Base-by-base conservation (phyloP, 2,329 filamentous ascomycete genomes). In the Neofusicoccum laricinum region DNA sequence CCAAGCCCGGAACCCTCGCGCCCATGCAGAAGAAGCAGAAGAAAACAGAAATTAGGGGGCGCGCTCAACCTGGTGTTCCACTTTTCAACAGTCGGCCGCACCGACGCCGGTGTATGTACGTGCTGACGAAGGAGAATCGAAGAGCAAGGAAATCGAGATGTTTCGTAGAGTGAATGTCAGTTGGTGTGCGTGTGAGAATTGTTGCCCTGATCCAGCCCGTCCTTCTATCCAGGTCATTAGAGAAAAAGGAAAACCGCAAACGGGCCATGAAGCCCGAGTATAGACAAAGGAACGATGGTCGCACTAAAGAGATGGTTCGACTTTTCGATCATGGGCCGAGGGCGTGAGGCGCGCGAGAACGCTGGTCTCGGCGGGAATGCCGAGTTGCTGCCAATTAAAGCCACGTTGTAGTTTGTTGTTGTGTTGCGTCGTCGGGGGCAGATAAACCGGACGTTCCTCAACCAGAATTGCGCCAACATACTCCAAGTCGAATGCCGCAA, bases 401-500 rank as follows among this genome's bases (percentile, higher is more conserved):
- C 15, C 19, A 17, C 30, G 30, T 21, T 58, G 53, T 57, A 43
- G 53, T 59, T 43, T 38, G 21, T 17, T 46, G 40, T 59, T 32
- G 38, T 49, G 46, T 49, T 59, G 41, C 30, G 55, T 58, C 53
- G 53, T 58, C 41, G 55, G 55, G 34, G 55, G 55, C 55, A 59
- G 55, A 59, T 59, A 21, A 46, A 36, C 55, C 55, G 55, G 30
- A 59, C 41, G 55, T 59, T 34, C 38, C 48, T 63, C 61, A 63
- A 55, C 30, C 50, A 62, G 59, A 62, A 55, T 55, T 63, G 61
- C 61, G 61, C 61, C 61, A 63, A 63, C 55, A 76, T 75, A 72
- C 71, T 74, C 75, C 75, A 74, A 75, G 68, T 70, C 69, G 67
- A 72, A 73, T 71, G 70, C 72, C 68, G 66, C 73, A 73, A 65